A percentile compares a stretch with the other conserved stretches of the same genome.
phyloP scores from a whole-genome alignment of 2,329 filamentous ascomycete genomes.

The Dryadomyces quercivorus region DNA sequence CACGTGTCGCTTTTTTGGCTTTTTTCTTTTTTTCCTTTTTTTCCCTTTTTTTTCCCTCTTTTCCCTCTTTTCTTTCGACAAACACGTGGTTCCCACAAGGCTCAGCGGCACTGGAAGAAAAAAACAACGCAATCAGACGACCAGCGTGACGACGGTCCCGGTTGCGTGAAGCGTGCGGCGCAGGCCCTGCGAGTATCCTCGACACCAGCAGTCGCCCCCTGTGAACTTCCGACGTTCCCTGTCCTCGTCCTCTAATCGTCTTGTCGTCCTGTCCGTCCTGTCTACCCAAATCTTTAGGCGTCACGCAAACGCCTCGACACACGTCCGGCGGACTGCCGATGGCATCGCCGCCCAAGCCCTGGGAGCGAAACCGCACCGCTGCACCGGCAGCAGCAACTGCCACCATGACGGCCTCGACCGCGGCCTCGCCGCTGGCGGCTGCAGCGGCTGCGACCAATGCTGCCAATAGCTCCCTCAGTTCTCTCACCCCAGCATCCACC shows the following conservation, averaged over 20 bases:
- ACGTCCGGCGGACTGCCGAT: slow-evolving; percentile 23
- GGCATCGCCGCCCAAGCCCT: slow-evolving; percentile 90
- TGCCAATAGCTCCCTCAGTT: slow-evolving; percentile 26
- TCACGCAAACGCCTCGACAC: background rate
- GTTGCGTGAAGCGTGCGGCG: background rate
- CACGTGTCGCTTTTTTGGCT: background rate
- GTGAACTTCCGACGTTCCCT: too few species aligned
- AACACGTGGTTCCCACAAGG: background rate
- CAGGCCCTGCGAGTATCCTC: background rate
- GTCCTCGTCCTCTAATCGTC: too few species aligned
- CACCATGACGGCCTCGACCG: slow-evolving; percentile 16
- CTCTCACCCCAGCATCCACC: slow-evolving; percentile 22
- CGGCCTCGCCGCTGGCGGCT: slow-evolving; percentile 29
- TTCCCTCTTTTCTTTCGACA: background rate
- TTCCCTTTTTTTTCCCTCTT: background rate
- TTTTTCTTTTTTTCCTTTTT: background rate
- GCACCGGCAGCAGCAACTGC: slow-evolving; percentile 17
- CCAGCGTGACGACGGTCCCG: too few species aligned
- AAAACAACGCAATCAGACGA: too few species aligned
- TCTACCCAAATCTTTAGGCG: too few species aligned
- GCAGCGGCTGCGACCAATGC: slow-evolving; percentile 22
- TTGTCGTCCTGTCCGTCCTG: too few species aligned
- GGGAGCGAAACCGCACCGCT: slow-evolving; percentile 67
- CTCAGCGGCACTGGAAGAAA: background rate
- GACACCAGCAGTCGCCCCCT: background rate